Evolutionary conservation across 1,139 yeast species (phyloP).

Genomic region (Saccharomyces hybrid): DNA sequence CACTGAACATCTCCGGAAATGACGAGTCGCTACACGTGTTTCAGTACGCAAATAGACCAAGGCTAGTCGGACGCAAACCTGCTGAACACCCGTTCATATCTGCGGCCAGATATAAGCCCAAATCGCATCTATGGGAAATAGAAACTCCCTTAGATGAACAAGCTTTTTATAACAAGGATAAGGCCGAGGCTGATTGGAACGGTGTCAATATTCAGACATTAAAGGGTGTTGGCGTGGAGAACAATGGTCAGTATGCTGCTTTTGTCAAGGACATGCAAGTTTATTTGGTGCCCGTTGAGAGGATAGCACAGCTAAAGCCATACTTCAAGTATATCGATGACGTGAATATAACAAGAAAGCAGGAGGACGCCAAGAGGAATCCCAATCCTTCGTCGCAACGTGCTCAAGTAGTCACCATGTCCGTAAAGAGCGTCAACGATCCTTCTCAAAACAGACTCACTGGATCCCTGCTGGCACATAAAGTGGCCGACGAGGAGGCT

Average conservation of each 20-base stretch:
- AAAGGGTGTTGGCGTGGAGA: conserved; percentile 56
- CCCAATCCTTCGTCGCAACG: conserved; percentile 41
- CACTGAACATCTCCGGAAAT: conserved; percentile 44
- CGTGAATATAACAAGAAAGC: conserved; percentile 32
- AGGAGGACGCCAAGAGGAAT: conserved; percentile 35
- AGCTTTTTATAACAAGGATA: conserved; percentile 59
- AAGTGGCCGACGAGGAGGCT: conserved; percentile 68
- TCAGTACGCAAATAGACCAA: conserved; percentile 72
- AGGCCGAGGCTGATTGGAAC: conserved; percentile 42
- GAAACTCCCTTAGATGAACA: conserved; percentile 57
- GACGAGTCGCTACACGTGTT: conserved; percentile 36
- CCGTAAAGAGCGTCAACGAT: conserved; percentile 62
- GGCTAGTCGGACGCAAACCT: conserved; percentile 39
- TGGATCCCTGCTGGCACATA: conserved; percentile 69
- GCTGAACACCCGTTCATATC: conserved; percentile 38
- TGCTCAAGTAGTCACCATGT: conserved; percentile 63
- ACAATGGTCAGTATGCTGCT: conserved; percentile 55
- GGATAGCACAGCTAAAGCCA: conserved; percentile 75
- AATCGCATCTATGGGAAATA: conserved; percentile 54
- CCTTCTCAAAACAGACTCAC: conserved; percentile 57
- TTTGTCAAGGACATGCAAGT: conserved; percentile 43
- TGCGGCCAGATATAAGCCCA: conserved; percentile 53
- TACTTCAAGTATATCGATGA: conserved; percentile 69
- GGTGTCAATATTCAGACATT: conserved; percentile 64
- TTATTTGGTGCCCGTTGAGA: conserved; percentile 57